phyloP scores from a whole-genome alignment of 371 early-diverging fungal genomes.

The Apophysomyces ossiformis region DNA sequence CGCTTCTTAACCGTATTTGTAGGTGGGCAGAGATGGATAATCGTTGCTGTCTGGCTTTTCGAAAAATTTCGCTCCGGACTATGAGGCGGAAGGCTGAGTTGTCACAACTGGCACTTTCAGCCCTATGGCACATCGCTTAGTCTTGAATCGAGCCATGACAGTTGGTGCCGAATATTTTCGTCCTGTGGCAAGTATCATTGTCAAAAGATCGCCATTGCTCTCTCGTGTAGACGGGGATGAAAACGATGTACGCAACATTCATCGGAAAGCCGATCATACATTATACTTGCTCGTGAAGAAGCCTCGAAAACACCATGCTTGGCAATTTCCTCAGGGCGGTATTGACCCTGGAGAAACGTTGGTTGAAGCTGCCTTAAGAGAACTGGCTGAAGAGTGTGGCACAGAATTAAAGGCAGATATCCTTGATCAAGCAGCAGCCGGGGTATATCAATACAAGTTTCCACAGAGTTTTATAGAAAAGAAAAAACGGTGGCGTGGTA shows the following conservation, averaged over 20 bases:
- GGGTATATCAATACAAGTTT: slow-evolving; percentile 61
- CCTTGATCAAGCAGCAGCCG: slow-evolving; percentile 74
- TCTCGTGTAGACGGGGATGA: neutral
- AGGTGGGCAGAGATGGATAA: too few species aligned
- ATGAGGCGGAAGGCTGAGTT: too few species aligned
- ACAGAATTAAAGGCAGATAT: slow-evolving; percentile 72
- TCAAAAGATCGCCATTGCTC: slow-evolving; percentile 12
- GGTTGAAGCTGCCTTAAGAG: slow-evolving; percentile 76
- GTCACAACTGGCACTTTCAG: neutral
- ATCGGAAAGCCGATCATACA: slow-evolving; percentile 22
- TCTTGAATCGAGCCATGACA: neutral
- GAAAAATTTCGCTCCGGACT: too few species aligned
- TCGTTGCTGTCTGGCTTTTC: too few species aligned
- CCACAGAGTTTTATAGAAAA: slow-evolving; percentile 38
- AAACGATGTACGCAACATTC: slow-evolving; percentile 20
- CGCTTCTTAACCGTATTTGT: too few species aligned
- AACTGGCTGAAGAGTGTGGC: slow-evolving; percentile 76
- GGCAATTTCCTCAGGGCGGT: slow-evolving; percentile 82
- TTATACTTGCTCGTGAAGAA: slow-evolving; percentile 81
- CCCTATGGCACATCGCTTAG: neutral
- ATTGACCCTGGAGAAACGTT: slow-evolving; percentile 68
- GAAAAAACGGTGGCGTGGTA: slow-evolving; percentile 19
- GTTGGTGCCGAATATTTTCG: slow-evolving; percentile 14
- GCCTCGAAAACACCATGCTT: slow-evolving; percentile 60
- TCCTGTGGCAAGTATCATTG: slow-evolving; percentile 27